Conservation (phyloP, 2,329 filamentous ascomycete species). For the Cladorrhinum sp. region DNA sequence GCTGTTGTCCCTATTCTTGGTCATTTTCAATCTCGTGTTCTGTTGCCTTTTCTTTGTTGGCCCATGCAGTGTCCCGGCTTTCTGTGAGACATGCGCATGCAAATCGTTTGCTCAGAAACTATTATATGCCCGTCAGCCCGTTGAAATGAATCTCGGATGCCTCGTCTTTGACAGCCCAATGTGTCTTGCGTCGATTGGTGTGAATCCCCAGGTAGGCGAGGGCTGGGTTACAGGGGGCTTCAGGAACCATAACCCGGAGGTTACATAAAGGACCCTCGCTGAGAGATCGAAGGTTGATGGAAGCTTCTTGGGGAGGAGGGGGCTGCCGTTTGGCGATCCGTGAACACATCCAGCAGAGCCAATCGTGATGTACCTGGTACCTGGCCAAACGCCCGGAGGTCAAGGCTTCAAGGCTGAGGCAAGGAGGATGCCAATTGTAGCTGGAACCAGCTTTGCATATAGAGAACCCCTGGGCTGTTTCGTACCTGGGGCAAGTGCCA, state of each 20-base stretch:
- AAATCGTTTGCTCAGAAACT: not conserved
- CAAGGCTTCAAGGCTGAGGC: slow-evolving; percentile 4
- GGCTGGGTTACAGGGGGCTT: slow-evolving; percentile 16
- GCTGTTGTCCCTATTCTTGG: slow-evolving; percentile 4
- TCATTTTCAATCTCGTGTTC: slow-evolving; percentile 15
- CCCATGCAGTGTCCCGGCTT: slow-evolving; percentile 1
- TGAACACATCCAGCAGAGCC: not conserved
- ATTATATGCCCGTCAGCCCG: not conserved
- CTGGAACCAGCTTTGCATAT: slow-evolving; percentile 2
- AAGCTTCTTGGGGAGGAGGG: slow-evolving; percentile 10
- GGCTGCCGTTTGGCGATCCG: slow-evolving; percentile 13
- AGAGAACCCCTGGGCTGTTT: slow-evolving; percentile 10
- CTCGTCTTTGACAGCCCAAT: not conserved
- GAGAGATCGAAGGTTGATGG: slow-evolving; percentile 19
- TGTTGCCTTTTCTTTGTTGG: slow-evolving; percentile 7
- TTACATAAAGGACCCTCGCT: slow-evolving; percentile 15
- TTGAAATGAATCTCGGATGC: not conserved
- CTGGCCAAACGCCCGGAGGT: slow-evolving; percentile 2
- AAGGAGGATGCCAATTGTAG: not conserved
- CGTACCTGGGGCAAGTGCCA: not conserved
- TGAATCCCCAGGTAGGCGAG: not conserved
- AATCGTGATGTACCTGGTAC: slow-evolving; percentile 5
- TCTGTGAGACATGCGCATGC: slow-evolving; percentile 1
- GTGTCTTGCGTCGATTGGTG: not conserved
- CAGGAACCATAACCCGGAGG: slow-evolving; percentile 11